Evolutionary conservation across 495 filamentous ascomycete species (phyloP), one percentile per base, ranked within the genome.

Genomic region (Penicillium tannophilum): DNA sequence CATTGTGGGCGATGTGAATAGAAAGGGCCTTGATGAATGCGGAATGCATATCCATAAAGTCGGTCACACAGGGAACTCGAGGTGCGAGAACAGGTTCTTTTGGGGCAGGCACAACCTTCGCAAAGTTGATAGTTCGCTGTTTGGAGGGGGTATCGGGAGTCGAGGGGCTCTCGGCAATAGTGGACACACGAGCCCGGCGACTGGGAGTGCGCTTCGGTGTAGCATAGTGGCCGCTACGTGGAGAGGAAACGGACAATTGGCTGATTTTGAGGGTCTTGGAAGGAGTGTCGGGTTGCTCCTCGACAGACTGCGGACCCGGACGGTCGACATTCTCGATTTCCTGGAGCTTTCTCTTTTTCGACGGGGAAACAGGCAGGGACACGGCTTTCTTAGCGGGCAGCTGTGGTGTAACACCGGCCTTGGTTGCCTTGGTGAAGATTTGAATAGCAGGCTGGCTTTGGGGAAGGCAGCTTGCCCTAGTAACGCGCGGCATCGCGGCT

Each of bases 261-360:
- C 65, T 73, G 28, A 79, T 63, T 41, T 72, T 72, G 11, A 80
- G 58, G 14, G 77, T 72, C 56, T 78, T 78, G 33, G 77, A 79
- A 19, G 76, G 76, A 7, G 73, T 76, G 3, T 62, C 54, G 45
- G 60, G 60, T 63, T 71, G 62, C 47, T 67, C 60, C 19, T 55
- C 58, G 31, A 50, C 52, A 36, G 63, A 47, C 42, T 46, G 61
- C 19, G 24, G 56, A 52, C 35, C 61, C 17, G 44, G 49, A 46
- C 59, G 57, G 46, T 70, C 65, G 33, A 73, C 63, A 33, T 76
- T 77, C 56, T 75, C 70, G 43, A 78, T 58, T 59, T 79, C 76
- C 52, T 75, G 68, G 42, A 80, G 56, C 61, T 79, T 80, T 49
- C 77, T 66, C 55, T 80, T 80, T 63, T 80, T 80, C 57, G 77